Evolutionary conservation across 306 rosid genomes (phyloP).

Genomic region (Begonia masoniana): DNA sequence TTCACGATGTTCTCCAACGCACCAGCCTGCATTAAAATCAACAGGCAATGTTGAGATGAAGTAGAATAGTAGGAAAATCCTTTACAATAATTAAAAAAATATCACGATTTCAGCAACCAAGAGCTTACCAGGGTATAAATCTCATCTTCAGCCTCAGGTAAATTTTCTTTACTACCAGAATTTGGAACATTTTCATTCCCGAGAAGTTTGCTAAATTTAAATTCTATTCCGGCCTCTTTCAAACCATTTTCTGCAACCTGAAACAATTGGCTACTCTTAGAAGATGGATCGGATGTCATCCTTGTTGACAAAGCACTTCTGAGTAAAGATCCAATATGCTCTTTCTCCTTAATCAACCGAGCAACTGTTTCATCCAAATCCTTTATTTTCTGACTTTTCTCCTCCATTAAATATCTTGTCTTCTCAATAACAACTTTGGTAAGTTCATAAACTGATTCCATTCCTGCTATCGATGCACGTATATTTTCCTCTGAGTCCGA

Average conservation of each 20-base stretch:
- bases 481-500: constrained; percentile 74
- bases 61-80: background rate
- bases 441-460: constrained; percentile 74
- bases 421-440: constrained; percentile 47
- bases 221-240: constrained; percentile 76
- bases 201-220: constrained; percentile 69
- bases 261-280: constrained; percentile 52
- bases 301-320: constrained; percentile 74
- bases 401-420: constrained; percentile 47
- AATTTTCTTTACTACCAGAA: constrained; percentile 26
- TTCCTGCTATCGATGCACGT: constrained; percentile 84
- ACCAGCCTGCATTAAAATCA: constrained; percentile 56
- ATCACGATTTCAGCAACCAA: constrained; percentile 6
- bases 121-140: constrained; percentile 60
- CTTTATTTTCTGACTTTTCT: constrained; percentile 44
- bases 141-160: constrained; percentile 48
- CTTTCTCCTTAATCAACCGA: constrained; percentile 68
- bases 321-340: constrained; percentile 85
- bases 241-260: constrained; percentile 86
- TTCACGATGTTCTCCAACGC: constrained; percentile 90
- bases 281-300: constrained; percentile 36
- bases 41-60: background rate
- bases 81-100: background rate
- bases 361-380: constrained; percentile 55
- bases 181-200: constrained; percentile 30